Evolutionary conservation across 768 basidiomycete genomes (phyloP), one percentile per base, ranked within the genome.

Genomic region (Suillus paluster): DNA sequence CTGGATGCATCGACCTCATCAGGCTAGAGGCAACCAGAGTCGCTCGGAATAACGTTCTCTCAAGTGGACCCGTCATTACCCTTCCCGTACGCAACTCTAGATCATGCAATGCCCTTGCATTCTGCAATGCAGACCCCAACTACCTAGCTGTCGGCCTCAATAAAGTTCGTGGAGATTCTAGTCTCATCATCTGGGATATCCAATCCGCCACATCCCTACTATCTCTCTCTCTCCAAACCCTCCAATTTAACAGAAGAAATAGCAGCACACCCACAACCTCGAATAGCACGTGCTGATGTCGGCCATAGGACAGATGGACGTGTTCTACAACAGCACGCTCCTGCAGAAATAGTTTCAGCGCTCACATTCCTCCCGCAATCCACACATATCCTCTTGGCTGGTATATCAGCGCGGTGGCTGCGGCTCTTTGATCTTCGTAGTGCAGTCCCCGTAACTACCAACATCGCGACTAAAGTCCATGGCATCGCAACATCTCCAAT

Each of bases 121-220:
- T 93, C 70, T 89, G 84, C 68, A 71, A 74, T 4, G 79, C 77
- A 7, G 86, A 92, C 69, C 84, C 90, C 7, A 92, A 88, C 67
- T 89, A 87, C 67, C 85, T 93, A 27, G 91, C 90, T 19, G 88
- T 88, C 5, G 92, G 92, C 8, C 81, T 92, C 44, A 91, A 94
- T 71, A 92, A 91, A 76, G 86, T 88, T 39, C 84, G 91, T 17
- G 86, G 86, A 9, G 91, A 93, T 63, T 76, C 83, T 8, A 90
- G 91, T 74, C 79, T 94, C 57, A 78, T 90, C 19, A 82, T 93
- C n/a, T 93, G 90, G 90, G 90, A 93, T 63, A 79, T 92, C 52
- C 81, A 80, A 52, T 67, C 71, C 3, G 75, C 66, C 58, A 75
- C 84, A 4, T 75, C 83, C 4, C 61, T 69, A 0, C 64, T 80